A percentile compares a stretch with the other conserved stretches of the same genome.
phyloP scores from a whole-genome alignment of 768 basidiomycete genomes.

The Tulasnella sp. region DNA sequence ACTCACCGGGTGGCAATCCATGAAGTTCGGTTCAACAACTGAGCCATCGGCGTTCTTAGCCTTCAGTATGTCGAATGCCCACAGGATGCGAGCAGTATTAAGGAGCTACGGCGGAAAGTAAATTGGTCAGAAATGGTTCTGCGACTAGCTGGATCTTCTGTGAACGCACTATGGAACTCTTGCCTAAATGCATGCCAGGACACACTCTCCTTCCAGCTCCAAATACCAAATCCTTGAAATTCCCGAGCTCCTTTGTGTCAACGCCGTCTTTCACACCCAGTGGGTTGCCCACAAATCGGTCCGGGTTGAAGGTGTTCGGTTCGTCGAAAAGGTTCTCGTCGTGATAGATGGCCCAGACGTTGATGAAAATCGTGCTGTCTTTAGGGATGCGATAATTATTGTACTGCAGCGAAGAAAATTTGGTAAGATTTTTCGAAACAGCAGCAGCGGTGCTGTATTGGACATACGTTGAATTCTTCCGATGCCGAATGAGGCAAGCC shows the following conservation, averaged over 20 bases:
- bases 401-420: not conserved
- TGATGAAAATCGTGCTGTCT: constrained; percentile 25
- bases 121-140: not conserved
- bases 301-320: constrained; percentile 49
- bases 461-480: not conserved
- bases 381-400: constrained; percentile 28
- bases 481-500: constrained; percentile 34
- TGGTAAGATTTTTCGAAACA: constrained; percentile 28
- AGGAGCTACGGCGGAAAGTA: not conserved
- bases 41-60: constrained; percentile 9
- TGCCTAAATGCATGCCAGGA: constrained; percentile 14
- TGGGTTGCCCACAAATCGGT: constrained; percentile 40
- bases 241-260: constrained; percentile 2
- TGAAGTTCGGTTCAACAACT: not conserved
- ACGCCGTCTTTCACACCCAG: constrained; percentile 12
- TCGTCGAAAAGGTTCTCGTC: constrained; percentile 49
- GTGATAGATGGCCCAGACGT: constrained; percentile 36
- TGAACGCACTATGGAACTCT: not conserved
- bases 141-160: not conserved
- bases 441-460: not conserved
- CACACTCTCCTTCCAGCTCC: constrained; percentile 20
- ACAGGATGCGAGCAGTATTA: constrained; percentile 3
- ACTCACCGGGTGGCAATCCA: constrained; percentile 12
- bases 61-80: constrained; percentile 21
- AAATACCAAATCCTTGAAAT: constrained; percentile 16